These are phyloP conservation scores for Litsea cubeba DNA, from an alignment of 164 flowering plant species.

Conservation along the genomic window DNA sequence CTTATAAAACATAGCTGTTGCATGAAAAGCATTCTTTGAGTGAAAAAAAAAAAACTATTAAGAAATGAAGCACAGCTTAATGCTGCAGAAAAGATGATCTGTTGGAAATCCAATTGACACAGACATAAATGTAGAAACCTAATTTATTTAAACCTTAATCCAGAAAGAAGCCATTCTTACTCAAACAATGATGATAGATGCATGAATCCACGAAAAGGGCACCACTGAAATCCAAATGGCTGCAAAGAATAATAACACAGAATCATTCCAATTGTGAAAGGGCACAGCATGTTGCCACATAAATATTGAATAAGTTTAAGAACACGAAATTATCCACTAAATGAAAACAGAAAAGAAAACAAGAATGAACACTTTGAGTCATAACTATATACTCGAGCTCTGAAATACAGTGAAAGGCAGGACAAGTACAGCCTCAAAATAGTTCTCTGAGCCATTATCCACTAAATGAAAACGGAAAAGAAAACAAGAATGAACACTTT, in stretches of 20 bases:
- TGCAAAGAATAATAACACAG: conserved; percentile 28
- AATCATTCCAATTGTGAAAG: background rate
- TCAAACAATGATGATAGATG: conserved; percentile 53
- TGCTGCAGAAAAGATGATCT: too few relatives aligned
- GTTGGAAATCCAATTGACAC: too few relatives aligned
- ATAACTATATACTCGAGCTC: background rate
- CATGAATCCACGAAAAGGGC: conserved; percentile 60
- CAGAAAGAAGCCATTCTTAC: conserved; percentile 34
- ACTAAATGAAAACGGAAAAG: background rate
- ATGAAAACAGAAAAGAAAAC: background rate
- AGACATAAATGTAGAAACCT: background rate
- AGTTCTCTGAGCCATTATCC: background rate
- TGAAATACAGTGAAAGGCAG: background rate
- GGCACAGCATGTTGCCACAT: background rate
- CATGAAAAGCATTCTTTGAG: too few relatives aligned
- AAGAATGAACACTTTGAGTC: background rate
- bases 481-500: background rate
- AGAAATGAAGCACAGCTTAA: too few relatives aligned
- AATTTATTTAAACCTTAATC: background rate
- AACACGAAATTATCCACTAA: background rate
- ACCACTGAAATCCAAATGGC: conserved; percentile 74
- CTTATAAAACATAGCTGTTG: too few relatives aligned
- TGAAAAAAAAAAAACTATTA: too few relatives aligned
- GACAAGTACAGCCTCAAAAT: background rate
- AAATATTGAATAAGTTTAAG: background rate